These are phyloP conservation scores for Aspergillus novofumigatus DNA, from an alignment of 2,329 filamentous ascomycete genomes.

Conservation along the genomic window DNA sequence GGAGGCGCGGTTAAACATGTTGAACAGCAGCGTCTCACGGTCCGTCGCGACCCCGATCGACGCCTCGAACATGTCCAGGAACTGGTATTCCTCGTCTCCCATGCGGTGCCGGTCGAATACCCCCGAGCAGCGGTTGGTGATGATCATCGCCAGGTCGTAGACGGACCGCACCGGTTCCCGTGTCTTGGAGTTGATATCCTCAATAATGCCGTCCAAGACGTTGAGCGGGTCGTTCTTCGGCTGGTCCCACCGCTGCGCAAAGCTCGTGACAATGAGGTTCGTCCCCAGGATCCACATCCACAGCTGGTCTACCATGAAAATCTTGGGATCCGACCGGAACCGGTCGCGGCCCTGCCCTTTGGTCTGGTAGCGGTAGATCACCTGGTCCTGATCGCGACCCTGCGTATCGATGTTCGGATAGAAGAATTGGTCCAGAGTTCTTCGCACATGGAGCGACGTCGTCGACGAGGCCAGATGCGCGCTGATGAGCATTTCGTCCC, in stretches of 20 bases:
- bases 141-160: conserved; percentile 60
- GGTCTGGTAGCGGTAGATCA: conserved; percentile 58
- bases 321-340: conserved; percentile 47
- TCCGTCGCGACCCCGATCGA: conserved; percentile 54
- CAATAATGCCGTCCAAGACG: conserved; percentile 57
- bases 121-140: conserved; percentile 57
- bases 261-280: conserved; percentile 53
- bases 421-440: conserved; percentile 63
- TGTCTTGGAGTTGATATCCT: conserved; percentile 63
- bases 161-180: conserved; percentile 56
- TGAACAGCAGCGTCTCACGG: conserved; percentile 56
- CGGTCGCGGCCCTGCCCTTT: conserved; percentile 29
- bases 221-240: conserved; percentile 60
- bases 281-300: conserved; percentile 61
- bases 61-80: conserved; percentile 64
- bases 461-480: conserved; percentile 35
- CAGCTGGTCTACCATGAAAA: conserved; percentile 66
- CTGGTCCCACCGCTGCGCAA: conserved; percentile 44
- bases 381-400: conserved; percentile 58
- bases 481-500: conserved; percentile 34
- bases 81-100: conserved; percentile 58
- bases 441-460: conserved; percentile 50
- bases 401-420: conserved; percentile 59
- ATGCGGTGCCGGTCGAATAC: conserved; percentile 58
- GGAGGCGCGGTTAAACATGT: conserved; percentile 56